Evolutionary conservation across 352 stramenopile genomes (phyloP).

Genomic region (Nothophytophthora sp.): DNA sequence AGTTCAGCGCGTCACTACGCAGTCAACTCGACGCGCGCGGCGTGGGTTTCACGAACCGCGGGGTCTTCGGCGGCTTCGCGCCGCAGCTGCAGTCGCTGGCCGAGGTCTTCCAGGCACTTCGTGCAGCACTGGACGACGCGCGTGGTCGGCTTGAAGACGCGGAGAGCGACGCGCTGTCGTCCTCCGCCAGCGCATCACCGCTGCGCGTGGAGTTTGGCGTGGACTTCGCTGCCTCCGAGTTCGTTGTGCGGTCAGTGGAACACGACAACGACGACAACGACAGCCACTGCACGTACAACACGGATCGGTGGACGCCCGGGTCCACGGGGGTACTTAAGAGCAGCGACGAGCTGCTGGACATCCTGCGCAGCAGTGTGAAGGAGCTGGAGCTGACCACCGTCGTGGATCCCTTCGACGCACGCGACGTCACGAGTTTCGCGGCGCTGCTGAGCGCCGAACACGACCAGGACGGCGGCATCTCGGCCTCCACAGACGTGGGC

Average conservation of each 20-base stretch:
- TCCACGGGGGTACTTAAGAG: slow-evolving; percentile 47
- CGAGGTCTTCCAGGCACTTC: slow-evolving; percentile 63
- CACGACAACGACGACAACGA: slow-evolving; percentile 13
- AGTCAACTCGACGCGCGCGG: slow-evolving; percentile 51
- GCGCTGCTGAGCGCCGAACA: slow-evolving; percentile 49
- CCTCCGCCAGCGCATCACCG: slow-evolving; percentile 35
- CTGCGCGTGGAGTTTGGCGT: slow-evolving; percentile 59
- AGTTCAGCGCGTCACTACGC: slow-evolving; percentile 43
- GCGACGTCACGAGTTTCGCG: slow-evolving; percentile 54
- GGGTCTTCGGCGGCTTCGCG: slow-evolving; percentile 60
- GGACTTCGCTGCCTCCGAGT: slow-evolving; percentile 65
- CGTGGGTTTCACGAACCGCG: slow-evolving; percentile 60
- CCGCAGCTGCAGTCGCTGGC: slow-evolving; percentile 59
- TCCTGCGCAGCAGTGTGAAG: slow-evolving; percentile 47
- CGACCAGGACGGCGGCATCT: slow-evolving; percentile 17
- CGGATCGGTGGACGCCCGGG: slow-evolving; percentile 57
- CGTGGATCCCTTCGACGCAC: slow-evolving; percentile 62
- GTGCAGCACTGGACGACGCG: slow-evolving; percentile 47
- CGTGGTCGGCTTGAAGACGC: slow-evolving; percentile 31
- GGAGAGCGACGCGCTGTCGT: slow-evolving; percentile 17
- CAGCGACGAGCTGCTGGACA: slow-evolving; percentile 66
- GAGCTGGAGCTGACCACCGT: slow-evolving; percentile 57
- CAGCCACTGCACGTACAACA: slow-evolving; percentile 57
- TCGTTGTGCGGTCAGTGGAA: slow-evolving; percentile 24
- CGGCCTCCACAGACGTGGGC: slow-evolving; percentile 5